A percentile compares a stretch with the other conserved stretches of the same genome.
These are phyloP conservation scores for Alternaria triticina DNA, from an alignment of 2,329 filamentous ascomycete genomes.

Conservation along the genomic window DNA sequence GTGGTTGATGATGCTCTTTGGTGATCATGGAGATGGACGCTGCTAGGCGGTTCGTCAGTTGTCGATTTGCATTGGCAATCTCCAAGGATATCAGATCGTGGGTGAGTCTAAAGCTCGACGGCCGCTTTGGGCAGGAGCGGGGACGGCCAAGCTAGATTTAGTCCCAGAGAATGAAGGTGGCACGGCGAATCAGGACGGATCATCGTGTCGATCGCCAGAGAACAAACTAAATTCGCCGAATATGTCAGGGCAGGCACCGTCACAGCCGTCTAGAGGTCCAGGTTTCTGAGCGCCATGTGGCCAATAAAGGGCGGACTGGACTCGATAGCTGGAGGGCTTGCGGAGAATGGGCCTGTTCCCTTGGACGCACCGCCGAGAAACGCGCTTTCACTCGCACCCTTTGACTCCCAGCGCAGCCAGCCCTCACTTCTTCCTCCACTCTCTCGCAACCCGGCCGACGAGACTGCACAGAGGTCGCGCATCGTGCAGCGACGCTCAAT, in stretches of 20 bases:
- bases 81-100: slow-evolving; percentile 3
- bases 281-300: slow-evolving; percentile 3
- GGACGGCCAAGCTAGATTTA: slow-evolving; percentile 15
- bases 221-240: slow-evolving; percentile 15
- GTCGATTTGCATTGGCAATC: slow-evolving; percentile 3
- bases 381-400: slow-evolving; percentile 8
- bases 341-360: slow-evolving; percentile 14
- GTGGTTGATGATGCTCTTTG: neutral
- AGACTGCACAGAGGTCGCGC: slow-evolving; percentile 3
- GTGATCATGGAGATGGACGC: neutral
- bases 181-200: slow-evolving; percentile 12
- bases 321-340: slow-evolving; percentile 1
- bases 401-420: slow-evolving; percentile 7
- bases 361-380: slow-evolving; percentile 14
- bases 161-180: neutral
- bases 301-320: slow-evolving; percentile 15
- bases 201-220: slow-evolving; percentile 11
- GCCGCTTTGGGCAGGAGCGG: slow-evolving; percentile 27
- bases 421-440: neutral
- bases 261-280: slow-evolving; percentile 15
- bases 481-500: neutral
- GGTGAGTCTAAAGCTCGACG: neutral
- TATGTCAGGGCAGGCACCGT: slow-evolving; percentile 21
- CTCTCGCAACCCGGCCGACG: neutral
- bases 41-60: neutral